Evolutionary conservation across 2,329 filamentous ascomycete genomes (phyloP).

Genomic region (Stenocarpella maydis): DNA sequence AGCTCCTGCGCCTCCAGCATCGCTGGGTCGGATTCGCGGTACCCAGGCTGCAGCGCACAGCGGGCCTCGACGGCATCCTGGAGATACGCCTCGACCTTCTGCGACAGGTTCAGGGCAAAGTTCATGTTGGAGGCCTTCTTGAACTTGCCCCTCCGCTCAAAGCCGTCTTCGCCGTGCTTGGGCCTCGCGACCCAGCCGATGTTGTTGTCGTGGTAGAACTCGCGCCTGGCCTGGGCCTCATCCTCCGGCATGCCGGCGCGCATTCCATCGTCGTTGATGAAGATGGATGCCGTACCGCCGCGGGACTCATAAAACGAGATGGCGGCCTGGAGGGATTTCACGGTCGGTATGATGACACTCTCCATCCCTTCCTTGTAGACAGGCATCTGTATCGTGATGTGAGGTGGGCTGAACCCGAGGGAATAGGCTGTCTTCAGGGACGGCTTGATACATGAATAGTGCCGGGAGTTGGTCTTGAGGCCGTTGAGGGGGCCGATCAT

Average conservation of each 20-base stretch:
- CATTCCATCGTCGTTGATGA: slow-evolving; percentile 71
- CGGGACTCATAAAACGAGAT: slow-evolving; percentile 60
- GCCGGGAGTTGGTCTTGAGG: slow-evolving; percentile 53
- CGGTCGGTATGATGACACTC: slow-evolving; percentile 57
- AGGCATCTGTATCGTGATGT: slow-evolving; percentile 56
- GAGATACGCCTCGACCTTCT: slow-evolving; percentile 69
- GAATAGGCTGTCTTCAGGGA: slow-evolving; percentile 46
- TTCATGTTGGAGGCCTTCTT: slow-evolving; percentile 83
- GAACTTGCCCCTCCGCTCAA: slow-evolving; percentile 69
- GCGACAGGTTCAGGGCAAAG: slow-evolving; percentile 69
- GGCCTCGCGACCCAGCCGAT: slow-evolving; percentile 60
- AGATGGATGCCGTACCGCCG: slow-evolving; percentile 47
- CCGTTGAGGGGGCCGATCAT: slow-evolving; percentile 58
- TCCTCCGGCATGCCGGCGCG: slow-evolving; percentile 56
- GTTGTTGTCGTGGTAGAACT: slow-evolving; percentile 59
- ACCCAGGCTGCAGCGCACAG: slow-evolving; percentile 11
- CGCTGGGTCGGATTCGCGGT: slow-evolving; percentile 29
- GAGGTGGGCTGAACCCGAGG: slow-evolving; percentile 47
- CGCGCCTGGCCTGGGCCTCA: slow-evolving; percentile 50
- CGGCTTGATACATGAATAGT: slow-evolving; percentile 49
- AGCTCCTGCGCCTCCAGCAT: slow-evolving; percentile 51
- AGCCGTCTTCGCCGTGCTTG: slow-evolving; percentile 55
- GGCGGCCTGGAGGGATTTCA: slow-evolving; percentile 56
- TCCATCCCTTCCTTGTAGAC: slow-evolving; percentile 54
- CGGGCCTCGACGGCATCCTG: slow-evolving; percentile 46